Evolutionary conservation across 2,329 filamentous ascomycete genomes (phyloP).

Genomic region (Hymenoscyphus fraxineus): DNA sequence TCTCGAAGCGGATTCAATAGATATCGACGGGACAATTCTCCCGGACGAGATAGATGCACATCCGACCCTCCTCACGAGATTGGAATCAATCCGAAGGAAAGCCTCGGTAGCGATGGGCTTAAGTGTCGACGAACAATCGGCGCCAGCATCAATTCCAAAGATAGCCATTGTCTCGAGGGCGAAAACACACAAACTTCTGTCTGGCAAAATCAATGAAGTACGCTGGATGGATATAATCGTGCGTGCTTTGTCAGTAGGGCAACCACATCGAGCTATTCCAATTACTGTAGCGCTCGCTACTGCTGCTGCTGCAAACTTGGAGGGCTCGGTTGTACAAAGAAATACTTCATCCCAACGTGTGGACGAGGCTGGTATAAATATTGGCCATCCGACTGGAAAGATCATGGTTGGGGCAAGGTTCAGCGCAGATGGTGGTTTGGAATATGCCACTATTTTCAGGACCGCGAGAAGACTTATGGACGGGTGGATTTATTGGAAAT

Average conservation of each 20-base stretch:
- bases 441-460: conserved; percentile 42
- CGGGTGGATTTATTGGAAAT: conserved; percentile 42
- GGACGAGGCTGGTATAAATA: conserved; percentile 36
- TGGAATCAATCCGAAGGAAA: conserved; percentile 54
- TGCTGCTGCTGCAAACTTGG: conserved; percentile 45
- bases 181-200: conserved; percentile 37
- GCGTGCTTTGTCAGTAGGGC: conserved; percentile 52
- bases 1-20: conserved; percentile 51
- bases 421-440: conserved; percentile 35
- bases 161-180: conserved; percentile 52
- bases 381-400: conserved; percentile 46
- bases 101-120: conserved; percentile 62
- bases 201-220: conserved; percentile 35
- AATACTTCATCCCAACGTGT: conserved; percentile 28
- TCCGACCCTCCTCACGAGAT: conserved; percentile 39
- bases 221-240: conserved; percentile 39
- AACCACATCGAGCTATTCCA: conserved; percentile 54
- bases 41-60: conserved; percentile 52
- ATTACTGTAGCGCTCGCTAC: conserved; percentile 51
- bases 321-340: conserved; percentile 39
- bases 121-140: conserved; percentile 36
- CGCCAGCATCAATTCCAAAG: conserved; percentile 60
- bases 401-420: conserved; percentile 42
- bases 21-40: conserved; percentile 46
- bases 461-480: conserved; percentile 48